phyloP scores from a whole-genome alignment of 768 basidiomycete genomes.

The Mycena capillaripes region DNA sequence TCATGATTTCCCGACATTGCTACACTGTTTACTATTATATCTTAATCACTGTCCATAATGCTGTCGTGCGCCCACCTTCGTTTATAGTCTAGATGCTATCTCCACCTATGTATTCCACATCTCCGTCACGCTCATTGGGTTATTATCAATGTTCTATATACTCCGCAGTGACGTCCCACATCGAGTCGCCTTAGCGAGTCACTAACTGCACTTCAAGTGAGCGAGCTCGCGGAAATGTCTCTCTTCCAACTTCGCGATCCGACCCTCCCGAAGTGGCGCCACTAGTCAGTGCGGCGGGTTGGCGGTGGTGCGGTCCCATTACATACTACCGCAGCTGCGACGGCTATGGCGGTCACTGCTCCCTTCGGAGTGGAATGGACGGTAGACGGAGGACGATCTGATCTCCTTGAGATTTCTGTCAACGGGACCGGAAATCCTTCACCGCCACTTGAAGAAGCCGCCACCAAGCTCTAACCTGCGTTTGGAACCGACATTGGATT shows the following conservation, averaged over 20 bases:
- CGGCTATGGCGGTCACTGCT: background rate
- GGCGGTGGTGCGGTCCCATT: background rate
- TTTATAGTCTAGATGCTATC: constrained; percentile 37
- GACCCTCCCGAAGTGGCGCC: constrained; percentile 18
- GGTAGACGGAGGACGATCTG: background rate
- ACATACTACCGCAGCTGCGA: constrained; percentile 13
- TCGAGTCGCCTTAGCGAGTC: background rate
- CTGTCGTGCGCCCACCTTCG: constrained; percentile 33
- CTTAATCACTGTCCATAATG: constrained; percentile 34
- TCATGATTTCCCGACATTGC: constrained; percentile 43
- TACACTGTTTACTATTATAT: constrained; percentile 9
- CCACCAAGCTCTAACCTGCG: background rate
- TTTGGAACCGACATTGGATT: background rate
- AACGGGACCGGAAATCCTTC: constrained; percentile 8
- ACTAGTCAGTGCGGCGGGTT: background rate
- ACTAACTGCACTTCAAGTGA: background rate
- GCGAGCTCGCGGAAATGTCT: constrained; percentile 25
- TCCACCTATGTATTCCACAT: constrained; percentile 30
- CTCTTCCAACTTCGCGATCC: constrained; percentile 7
- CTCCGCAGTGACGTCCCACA: background rate
- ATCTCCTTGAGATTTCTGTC: background rate
- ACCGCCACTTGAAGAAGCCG: background rate
- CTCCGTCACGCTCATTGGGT: constrained; percentile 30
- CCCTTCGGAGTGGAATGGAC: constrained; percentile 5
- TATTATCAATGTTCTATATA: constrained; percentile 30